A percentile compares a stretch with the other conserved stretches of the same genome.
These are phyloP conservation scores for Coemansia furcata DNA, from an alignment of 192 early-diverging fungal species.

Conservation along the genomic window DNA sequence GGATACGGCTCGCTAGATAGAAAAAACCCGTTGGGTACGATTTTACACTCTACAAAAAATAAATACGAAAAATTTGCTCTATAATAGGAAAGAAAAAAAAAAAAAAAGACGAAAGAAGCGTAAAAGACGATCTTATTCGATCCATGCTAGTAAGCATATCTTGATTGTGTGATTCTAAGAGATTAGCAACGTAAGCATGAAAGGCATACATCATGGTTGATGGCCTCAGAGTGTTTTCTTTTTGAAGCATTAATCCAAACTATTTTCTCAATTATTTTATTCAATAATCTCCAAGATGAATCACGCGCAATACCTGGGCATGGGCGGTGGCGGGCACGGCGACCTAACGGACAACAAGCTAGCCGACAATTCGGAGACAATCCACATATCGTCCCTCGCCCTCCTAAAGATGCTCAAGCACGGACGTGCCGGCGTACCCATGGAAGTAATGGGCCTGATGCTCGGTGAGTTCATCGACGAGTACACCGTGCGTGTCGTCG, in stretches of 20 bases:
- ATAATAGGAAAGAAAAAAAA: no score
- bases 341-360: slow-evolving; percentile 42
- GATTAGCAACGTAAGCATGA: slow-evolving; percentile 1
- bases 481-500: slow-evolving; percentile 98
- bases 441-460: slow-evolving; percentile 99
- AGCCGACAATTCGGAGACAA: slow-evolving; percentile 94
- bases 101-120: neutral
- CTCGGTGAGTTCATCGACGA: slow-evolving; percentile 99
- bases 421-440: slow-evolving; percentile 95
- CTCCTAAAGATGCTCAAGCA: slow-evolving; percentile 96
- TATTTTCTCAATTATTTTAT: neutral
- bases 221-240: no score
- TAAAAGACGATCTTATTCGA: neutral
- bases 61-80: no score
- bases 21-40: no score
- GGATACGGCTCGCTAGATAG: no score
- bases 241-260: neutral
- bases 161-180: neutral
- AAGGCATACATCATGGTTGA: no score
- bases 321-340: slow-evolving; percentile 33
- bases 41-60: no score
- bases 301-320: slow-evolving; percentile 36
- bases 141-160: neutral
- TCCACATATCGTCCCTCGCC: slow-evolving; percentile 98
- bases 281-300: slow-evolving; percentile 22